Percentiles rank a stretch among this genome's conserved stretches.
Conservation (phyloP, 1,284 basidiomycete species). For the Cystobasidium sp. region DNA sequence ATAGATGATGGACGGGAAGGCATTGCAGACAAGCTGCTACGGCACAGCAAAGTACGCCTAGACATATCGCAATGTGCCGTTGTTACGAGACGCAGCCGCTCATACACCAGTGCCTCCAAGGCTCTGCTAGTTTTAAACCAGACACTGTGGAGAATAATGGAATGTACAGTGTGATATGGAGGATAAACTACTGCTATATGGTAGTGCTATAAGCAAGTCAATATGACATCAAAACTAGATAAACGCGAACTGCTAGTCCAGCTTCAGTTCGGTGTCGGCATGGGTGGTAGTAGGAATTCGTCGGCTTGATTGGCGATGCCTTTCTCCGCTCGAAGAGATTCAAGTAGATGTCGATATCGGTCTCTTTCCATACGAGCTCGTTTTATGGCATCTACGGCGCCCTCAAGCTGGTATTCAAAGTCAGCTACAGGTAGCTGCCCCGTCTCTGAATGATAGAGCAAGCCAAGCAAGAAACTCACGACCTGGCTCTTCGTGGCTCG, state of each 20-base stretch:
- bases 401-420: slow-evolving; percentile 13
- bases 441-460: background rate
- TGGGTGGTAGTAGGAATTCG: slow-evolving; percentile 8
- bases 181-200: background rate
- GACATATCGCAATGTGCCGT: too few species aligned
- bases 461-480: background rate
- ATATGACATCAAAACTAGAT: background rate
- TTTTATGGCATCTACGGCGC: slow-evolving; percentile 18
- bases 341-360: slow-evolving; percentile 12
- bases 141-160: too few species aligned
- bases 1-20: too few species aligned
- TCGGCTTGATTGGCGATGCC: slow-evolving; percentile 7
- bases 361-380: slow-evolving; percentile 18
- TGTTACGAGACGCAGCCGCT: too few species aligned
- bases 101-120: too few species aligned
- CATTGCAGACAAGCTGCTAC: too few species aligned
- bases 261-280: slow-evolving; percentile 11
- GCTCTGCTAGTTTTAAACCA: too few species aligned
- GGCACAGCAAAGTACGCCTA: too few species aligned
- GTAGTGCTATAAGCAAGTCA: background rate
- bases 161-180: background rate
- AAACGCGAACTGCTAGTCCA: background rate
- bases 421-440: background rate
- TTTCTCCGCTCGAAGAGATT: background rate
- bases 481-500: slow-evolving; percentile 25